Evolutionary conservation across 345 rosid genomes (phyloP), one percentile per base, ranked within the genome.

Genomic region (Crucihimalaya himalaica): DNA sequence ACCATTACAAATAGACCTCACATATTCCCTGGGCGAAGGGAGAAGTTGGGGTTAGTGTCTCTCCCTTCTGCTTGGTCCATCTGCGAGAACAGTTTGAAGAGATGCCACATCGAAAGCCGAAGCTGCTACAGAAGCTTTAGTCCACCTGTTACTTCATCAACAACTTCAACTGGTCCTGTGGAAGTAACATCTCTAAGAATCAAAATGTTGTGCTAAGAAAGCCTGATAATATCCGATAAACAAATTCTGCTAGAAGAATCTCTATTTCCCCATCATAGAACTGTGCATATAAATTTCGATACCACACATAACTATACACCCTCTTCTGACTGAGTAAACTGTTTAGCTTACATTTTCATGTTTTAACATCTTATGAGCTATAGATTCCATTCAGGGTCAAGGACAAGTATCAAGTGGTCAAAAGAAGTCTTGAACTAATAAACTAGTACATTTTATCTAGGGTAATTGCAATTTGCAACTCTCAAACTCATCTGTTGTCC

Each of bases 111-210:
- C 1, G 5, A 60, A 48, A 37, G 23, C 16, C 4, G 15, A 68
- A 75, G 59, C 51, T 56, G 15, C 79, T 84, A 92, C 64, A 95
- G 78, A 61, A 95, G 98, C 84, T 86, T 95, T 66, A 95, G 79
- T 56, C 88, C 97, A 61, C 99, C 99, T 6, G 99, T 92, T 40
- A 95, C 97, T 34, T 90, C 92, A 67, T 95, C 97, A 3, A 95
- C 94, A 72, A 92, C 84, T 69, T 86, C 89, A 21, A 95, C 85
- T 34, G 99, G 98, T 81, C 99, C 98, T 94, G 84, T 65, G 63
- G 61, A 52, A 42, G 55, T 53, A 59, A 61, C 15, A 72, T 4
- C 50, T 72, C 34, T 12, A 40, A 34, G 62, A 21, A 18, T 70
- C 21, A 50, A 42, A 48, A 15, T 66, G 50, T 31, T 40, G 10